Percentiles rank a stretch among this genome's conserved stretches.
Evolutionary conservation across 345 rosid species (phyloP).

Genomic region (Syzygium aromaticum): DNA sequence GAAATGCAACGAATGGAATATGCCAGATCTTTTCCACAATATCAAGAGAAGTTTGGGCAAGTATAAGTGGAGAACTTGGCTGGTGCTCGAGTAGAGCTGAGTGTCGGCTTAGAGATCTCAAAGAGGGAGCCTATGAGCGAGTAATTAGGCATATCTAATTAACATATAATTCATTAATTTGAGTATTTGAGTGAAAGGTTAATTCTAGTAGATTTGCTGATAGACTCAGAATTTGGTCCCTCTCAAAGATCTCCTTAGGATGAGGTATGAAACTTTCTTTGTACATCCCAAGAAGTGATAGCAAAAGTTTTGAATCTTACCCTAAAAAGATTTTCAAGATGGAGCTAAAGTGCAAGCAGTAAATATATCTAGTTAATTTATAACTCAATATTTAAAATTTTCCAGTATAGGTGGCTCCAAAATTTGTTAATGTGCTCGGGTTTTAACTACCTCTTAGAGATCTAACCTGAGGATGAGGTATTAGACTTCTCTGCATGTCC

Average conservation of each 20-base stretch:
- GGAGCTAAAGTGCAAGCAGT: not conserved
- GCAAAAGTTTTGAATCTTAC: not conserved
- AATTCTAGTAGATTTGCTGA: not conserved
- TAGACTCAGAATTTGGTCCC: not conserved
- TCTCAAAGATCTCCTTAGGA: not conserved
- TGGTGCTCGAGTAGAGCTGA: not conserved
- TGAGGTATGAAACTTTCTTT: not conserved
- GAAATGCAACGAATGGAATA: not conserved
- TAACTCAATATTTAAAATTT: not conserved
- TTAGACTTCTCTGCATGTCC: not conserved
- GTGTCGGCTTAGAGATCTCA: not conserved
- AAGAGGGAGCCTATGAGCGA: not conserved
- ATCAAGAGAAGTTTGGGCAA: not conserved
- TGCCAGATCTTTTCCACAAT: not conserved
- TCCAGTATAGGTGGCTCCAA: not conserved
- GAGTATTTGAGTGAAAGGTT: not conserved
- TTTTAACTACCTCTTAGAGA: not conserved
- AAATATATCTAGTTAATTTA: not conserved
- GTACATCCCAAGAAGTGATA: not conserved
- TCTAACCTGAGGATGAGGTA: not conserved
- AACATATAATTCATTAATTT: accelerated
- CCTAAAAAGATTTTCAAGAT: not conserved
- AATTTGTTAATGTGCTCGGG: not conserved
- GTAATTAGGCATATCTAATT: not conserved
- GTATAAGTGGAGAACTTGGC: not conserved